Conservation (phyloP, 768 basidiomycete genomes). For the Imleria badia region DNA sequence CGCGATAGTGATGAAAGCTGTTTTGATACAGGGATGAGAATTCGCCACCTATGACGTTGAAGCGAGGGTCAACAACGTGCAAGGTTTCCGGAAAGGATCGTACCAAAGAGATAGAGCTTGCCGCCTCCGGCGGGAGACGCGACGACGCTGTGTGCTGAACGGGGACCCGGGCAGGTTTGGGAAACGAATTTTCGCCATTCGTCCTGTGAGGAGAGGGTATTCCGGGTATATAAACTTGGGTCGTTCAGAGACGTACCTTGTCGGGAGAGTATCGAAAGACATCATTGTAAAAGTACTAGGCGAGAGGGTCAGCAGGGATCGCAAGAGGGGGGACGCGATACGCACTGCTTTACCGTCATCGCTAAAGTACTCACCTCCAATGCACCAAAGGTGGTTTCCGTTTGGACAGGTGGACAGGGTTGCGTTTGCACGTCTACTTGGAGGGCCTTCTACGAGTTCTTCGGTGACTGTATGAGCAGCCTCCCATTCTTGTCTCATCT, state of each 20-base stretch:
- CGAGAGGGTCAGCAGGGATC: background rate
- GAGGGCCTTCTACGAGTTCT: conserved; percentile 80
- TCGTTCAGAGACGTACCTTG: conserved; percentile 44
- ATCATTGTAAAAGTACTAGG: conserved; percentile 83
- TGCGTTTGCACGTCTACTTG: conserved; percentile 80
- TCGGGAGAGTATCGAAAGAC: conserved; percentile 85
- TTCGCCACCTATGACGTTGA: conserved; percentile 64
- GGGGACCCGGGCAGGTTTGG: conserved; percentile 81
- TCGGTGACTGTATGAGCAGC: conserved; percentile 80
- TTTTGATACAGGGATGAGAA: conserved; percentile 83
- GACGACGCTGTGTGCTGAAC: conserved; percentile 84
- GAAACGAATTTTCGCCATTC: conserved; percentile 90
- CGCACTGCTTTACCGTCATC: conserved; percentile 80
- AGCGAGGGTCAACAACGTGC: background rate
- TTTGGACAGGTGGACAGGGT: conserved; percentile 78
- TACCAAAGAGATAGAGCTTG: conserved; percentile 81
- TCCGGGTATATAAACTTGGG: background rate
- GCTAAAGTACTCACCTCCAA: conserved; percentile 85
- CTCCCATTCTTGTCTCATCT: conserved; percentile 85
- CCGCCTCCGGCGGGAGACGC: conserved; percentile 77
- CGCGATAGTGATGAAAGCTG: conserved; percentile 84
- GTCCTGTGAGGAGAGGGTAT: conserved; percentile 42
- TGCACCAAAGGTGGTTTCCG: conserved; percentile 80
- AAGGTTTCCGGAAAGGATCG: background rate
- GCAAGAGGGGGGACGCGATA: background rate